These are phyloP conservation scores for Lactifluus subvellereus DNA, from an alignment of 768 basidiomycete species.

Conservation along the genomic window DNA sequence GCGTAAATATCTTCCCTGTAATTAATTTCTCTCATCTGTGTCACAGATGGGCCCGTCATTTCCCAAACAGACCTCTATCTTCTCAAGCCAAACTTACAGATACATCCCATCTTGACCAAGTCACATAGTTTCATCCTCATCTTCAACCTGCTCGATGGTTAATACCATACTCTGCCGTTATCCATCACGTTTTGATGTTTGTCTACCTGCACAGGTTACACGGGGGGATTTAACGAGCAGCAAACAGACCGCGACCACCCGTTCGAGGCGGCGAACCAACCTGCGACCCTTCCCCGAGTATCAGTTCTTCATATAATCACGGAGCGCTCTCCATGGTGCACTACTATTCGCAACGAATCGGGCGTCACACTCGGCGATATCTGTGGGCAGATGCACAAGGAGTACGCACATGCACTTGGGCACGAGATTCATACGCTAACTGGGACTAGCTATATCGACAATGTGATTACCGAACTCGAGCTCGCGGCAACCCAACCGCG, in stretches of 20 bases:
- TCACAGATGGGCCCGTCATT: conserved; percentile 69
- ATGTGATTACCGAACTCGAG: conserved; percentile 61
- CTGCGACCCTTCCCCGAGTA: conserved; percentile 37
- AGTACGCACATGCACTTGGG: conserved; percentile 41
- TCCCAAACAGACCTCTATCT: conserved; percentile 79
- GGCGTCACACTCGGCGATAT: conserved; percentile 77
- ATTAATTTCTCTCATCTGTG: background rate
- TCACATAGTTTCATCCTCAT: conserved; percentile 52
- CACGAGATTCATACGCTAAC: conserved; percentile 13
- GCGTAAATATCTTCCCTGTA: background rate
- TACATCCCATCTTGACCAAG: conserved; percentile 65
- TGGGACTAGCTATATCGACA: conserved; percentile 56
- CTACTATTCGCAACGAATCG: conserved; percentile 59
- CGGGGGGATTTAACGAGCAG: conserved; percentile 55
- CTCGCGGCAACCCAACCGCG: conserved; percentile 54
- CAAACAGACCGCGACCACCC: conserved; percentile 55
- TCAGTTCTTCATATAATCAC: conserved; percentile 35
- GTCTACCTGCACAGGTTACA: conserved; percentile 40
- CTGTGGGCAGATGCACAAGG: conserved; percentile 65
- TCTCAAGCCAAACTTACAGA: conserved; percentile 58
- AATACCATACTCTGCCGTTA: background rate
- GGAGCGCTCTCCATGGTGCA: conserved; percentile 70
- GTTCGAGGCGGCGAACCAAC: conserved; percentile 37
- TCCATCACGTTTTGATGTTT: background rate
- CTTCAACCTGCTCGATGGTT: conserved; percentile 68